These are phyloP conservation scores for Phytophthora syringae DNA, from an alignment of 352 stramenopile genomes.

Conservation along the genomic window DNA sequence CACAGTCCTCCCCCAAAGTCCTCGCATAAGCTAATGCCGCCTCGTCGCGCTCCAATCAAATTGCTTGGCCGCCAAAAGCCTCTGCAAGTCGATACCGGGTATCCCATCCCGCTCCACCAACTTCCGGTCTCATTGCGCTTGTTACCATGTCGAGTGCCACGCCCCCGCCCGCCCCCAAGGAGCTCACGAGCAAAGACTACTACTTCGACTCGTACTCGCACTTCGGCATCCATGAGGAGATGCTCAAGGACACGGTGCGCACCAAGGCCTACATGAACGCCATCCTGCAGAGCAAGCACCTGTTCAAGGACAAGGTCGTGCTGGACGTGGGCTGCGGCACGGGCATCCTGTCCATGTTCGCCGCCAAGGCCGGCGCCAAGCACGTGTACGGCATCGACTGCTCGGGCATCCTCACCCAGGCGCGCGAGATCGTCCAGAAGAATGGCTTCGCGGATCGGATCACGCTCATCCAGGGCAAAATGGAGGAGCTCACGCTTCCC, in stretches of 20 bases:
- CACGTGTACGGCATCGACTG: slow-evolving; percentile 96
- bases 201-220: slow-evolving; percentile 99
- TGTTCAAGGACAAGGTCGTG: slow-evolving; percentile 98
- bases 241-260: slow-evolving; percentile 97
- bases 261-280: slow-evolving; percentile 98
- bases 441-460: slow-evolving; percentile 96
- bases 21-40: background rate
- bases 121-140: slow-evolving; percentile 15
- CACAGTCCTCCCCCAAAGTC: too few species aligned
- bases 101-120: slow-evolving; percentile 17
- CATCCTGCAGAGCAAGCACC: slow-evolving; percentile 96
- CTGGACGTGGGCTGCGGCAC: slow-evolving; percentile 98
- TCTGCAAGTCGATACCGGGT: background rate
- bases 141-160: slow-evolving; percentile 43
- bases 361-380: slow-evolving; percentile 91
- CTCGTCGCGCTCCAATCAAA: slow-evolving; percentile 34
- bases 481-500: slow-evolving; percentile 92
- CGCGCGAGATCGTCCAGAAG: slow-evolving; percentile 93
- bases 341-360: slow-evolving; percentile 97
- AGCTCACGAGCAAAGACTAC: slow-evolving; percentile 95
- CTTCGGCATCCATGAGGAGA: slow-evolving; percentile 99
- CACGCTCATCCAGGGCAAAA: slow-evolving; percentile 95
- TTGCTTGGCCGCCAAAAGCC: slow-evolving; percentile 7
- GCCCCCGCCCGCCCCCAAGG: slow-evolving; percentile 40
- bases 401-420: slow-evolving; percentile 95